These are phyloP conservation scores for Aristolochia fimbriata DNA, from an alignment of 164 flowering plant species.

Conservation along the genomic window DNA sequence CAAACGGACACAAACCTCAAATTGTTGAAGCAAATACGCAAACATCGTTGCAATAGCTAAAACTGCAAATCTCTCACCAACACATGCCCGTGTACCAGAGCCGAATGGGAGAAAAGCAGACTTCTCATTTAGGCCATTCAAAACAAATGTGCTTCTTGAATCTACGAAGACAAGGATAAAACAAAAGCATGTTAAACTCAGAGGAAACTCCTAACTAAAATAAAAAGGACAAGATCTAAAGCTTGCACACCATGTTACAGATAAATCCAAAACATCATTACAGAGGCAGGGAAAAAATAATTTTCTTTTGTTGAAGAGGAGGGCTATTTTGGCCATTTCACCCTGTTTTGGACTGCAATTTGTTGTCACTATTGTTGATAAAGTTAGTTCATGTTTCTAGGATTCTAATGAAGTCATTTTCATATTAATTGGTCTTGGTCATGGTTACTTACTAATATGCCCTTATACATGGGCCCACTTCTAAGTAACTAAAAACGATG, in stretches of 20 bases:
- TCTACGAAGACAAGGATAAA: background rate
- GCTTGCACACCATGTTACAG: background rate
- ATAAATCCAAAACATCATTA: too few species aligned
- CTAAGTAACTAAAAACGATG: too few species aligned
- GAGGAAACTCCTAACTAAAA: background rate
- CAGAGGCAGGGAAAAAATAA: too few species aligned
- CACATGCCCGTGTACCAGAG: conserved; percentile 49
- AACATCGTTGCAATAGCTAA: conserved; percentile 38
- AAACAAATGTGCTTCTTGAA: conserved; percentile 14
- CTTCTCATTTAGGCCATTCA: conserved; percentile 33
- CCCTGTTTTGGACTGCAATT: too few species aligned
- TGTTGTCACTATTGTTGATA: too few species aligned
- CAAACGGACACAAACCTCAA: conserved; percentile 35
- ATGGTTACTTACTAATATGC: too few species aligned
- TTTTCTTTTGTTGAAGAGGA: too few species aligned
- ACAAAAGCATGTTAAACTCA: background rate
- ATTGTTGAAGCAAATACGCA: conserved; percentile 43
- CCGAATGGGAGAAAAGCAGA: conserved; percentile 62
- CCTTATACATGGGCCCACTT: too few species aligned
- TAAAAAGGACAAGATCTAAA: background rate
- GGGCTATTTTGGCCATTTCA: too few species aligned
- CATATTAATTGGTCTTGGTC: too few species aligned
- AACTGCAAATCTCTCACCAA: conserved; percentile 48
- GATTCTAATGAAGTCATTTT: too few species aligned
- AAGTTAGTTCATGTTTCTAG: too few species aligned